A percentile compares a stretch with the other conserved stretches of the same genome.
Conservation (phyloP, 306 rosid genomes). For the Spatholobus suberectus region DNA sequence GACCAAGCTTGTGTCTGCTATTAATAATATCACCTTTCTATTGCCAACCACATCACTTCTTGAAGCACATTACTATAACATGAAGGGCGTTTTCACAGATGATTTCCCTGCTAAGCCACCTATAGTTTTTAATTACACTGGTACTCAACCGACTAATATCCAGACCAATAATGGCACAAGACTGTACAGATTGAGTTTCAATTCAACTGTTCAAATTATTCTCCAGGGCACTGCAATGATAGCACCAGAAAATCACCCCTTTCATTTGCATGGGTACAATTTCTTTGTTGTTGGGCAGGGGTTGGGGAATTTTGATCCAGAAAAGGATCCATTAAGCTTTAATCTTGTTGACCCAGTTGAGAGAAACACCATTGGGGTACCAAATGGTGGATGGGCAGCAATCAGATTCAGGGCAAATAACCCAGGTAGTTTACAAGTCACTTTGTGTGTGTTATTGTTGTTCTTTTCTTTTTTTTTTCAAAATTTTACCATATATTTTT, state of each 20-base stretch:
- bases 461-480: too few species aligned
- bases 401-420: constrained; percentile 81
- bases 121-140: constrained; percentile 62
- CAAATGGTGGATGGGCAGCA: constrained; percentile 78
- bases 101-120: constrained; percentile 76
- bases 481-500: background rate
- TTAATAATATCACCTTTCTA: constrained; percentile 64
- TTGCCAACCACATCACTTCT: constrained; percentile 68
- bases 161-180: constrained; percentile 68
- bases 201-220: constrained; percentile 66
- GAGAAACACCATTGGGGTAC: constrained; percentile 72
- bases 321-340: constrained; percentile 54
- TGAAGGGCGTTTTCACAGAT: constrained; percentile 62
- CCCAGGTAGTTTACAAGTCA: constrained; percentile 58
- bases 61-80: constrained; percentile 70
- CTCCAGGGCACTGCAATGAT: constrained; percentile 68
- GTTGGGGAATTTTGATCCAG: constrained; percentile 70
- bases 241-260: constrained; percentile 75
- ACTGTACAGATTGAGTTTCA: constrained; percentile 55
- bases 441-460: background rate
- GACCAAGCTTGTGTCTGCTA: constrained; percentile 51
- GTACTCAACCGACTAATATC: constrained; percentile 54
- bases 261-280: constrained; percentile 74
- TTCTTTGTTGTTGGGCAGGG: constrained; percentile 76
- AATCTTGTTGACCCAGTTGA: constrained; percentile 79